These are phyloP conservation scores for Anacardium occidentale DNA, from an alignment of 345 rosid genomes.

Conservation along the genomic window DNA sequence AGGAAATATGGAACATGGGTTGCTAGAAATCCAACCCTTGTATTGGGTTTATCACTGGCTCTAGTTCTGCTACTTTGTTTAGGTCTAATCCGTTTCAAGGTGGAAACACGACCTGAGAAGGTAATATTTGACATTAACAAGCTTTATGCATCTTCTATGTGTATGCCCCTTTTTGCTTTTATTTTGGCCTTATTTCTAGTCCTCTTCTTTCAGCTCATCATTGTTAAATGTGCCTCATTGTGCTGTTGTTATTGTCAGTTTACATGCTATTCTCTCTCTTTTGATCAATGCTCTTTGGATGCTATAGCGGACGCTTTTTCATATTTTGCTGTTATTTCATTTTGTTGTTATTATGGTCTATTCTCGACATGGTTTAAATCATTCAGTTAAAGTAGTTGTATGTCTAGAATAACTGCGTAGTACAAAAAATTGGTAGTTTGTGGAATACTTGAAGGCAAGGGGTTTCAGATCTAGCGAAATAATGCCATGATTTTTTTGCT, in stretches of 20 bases:
- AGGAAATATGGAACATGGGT: conserved; percentile 94
- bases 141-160: conserved; percentile 12
- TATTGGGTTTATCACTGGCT: conserved; percentile 62
- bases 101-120: conserved; percentile 97
- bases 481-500: neutral
- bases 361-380: neutral
- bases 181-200: neutral
- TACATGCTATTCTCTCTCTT: neutral
- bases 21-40: conserved; percentile 78
- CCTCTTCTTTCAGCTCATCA: too few relatives aligned
- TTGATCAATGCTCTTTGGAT: neutral
- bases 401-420: neutral
- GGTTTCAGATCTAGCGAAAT: neutral
- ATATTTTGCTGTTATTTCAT: neutral
- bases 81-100: conserved; percentile 86
- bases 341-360: neutral
- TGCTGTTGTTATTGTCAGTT: neutral
- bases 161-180: neutral
- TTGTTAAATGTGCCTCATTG: neutral
- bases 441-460: neutral
- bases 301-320: neutral
- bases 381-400: neutral
- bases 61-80: conserved; percentile 76
- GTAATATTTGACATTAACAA: conserved; percentile 34
- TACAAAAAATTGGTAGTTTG: neutral